These are phyloP conservation scores for Entamoeba invadens DNA, from an alignment of 208 protist species.

Conservation along the genomic window DNA sequence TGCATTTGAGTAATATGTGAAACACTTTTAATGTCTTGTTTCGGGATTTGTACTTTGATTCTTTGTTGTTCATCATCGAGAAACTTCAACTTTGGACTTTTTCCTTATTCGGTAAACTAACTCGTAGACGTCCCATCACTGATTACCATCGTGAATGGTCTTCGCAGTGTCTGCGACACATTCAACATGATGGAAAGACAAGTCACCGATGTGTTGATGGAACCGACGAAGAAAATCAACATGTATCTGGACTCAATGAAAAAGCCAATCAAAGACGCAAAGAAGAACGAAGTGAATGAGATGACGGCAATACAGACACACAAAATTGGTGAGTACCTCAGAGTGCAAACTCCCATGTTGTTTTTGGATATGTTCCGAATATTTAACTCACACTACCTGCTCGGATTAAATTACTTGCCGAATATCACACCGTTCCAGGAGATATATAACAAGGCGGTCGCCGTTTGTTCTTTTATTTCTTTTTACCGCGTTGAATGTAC, in stretches of 20 bases:
- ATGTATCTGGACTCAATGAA: not conserved
- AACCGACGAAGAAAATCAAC: not conserved
- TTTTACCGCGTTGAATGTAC: not conserved
- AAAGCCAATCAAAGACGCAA: not conserved
- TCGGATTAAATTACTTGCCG: not conserved
- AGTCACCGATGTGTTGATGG: not conserved
- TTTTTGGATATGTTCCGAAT: not conserved
- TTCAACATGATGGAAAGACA: not conserved
- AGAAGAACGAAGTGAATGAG: not conserved
- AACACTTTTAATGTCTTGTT: too few relatives aligned
- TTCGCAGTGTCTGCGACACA: not conserved
- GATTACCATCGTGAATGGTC: not conserved
- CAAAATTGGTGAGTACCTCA: not conserved
- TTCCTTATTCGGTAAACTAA: too few relatives aligned
- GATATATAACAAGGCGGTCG: not conserved
- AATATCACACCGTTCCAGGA: not conserved
- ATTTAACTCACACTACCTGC: not conserved
- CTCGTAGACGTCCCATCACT: not conserved
- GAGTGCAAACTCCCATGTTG: not conserved
- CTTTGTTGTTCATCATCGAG: too few relatives aligned
- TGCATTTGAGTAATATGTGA: too few relatives aligned
- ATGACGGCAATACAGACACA: not conserved
- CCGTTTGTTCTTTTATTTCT: not conserved
- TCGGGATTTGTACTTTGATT: too few relatives aligned
- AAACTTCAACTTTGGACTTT: too few relatives aligned